phyloP scores from a whole-genome alignment of 352 stramenopile species.

The Poterioochromonas sp. region DNA sequence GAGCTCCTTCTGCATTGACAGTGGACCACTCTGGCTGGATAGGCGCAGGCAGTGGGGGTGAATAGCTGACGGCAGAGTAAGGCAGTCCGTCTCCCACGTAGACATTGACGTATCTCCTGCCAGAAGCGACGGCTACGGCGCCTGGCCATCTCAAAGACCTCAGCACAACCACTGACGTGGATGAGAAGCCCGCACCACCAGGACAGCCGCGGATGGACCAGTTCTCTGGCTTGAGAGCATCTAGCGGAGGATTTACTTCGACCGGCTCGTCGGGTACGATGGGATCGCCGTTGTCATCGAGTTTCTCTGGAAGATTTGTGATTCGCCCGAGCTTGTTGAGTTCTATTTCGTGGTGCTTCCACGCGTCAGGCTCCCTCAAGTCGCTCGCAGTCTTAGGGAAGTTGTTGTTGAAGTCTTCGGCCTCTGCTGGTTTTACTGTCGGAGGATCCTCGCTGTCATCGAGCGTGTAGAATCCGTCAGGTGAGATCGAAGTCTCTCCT shows the following conservation, averaged over 20 bases:
- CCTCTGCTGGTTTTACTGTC: slow-evolving; percentile 34
- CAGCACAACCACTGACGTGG: slow-evolving; percentile 49
- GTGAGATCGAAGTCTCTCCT: slow-evolving; percentile 62
- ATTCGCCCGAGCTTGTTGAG: slow-evolving; percentile 70
- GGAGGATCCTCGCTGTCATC: slow-evolving; percentile 61
- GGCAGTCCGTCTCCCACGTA: slow-evolving; percentile 74
- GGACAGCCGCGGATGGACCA: slow-evolving; percentile 67
- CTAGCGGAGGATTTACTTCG: slow-evolving; percentile 58
- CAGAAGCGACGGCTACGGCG: slow-evolving; percentile 65
- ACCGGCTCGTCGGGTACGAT: slow-evolving; percentile 60
- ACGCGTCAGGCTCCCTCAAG: slow-evolving; percentile 58
- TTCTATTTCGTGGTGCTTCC: slow-evolving; percentile 73
- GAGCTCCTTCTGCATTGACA: slow-evolving; percentile 43
- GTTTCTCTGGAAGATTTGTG: slow-evolving; percentile 45
- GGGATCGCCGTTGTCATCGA: slow-evolving; percentile 49
- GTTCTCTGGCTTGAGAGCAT: slow-evolving; percentile 38
- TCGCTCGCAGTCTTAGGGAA: slow-evolving; percentile 63
- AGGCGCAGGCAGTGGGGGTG: slow-evolving; percentile 55
- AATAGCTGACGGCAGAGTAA: slow-evolving; percentile 32
- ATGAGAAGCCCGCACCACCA: slow-evolving; percentile 53
- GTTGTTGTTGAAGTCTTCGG: slow-evolving; percentile 48
- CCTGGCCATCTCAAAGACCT: slow-evolving; percentile 69
- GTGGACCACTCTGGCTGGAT: slow-evolving; percentile 46
- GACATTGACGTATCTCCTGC: slow-evolving; percentile 73
- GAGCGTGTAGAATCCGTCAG: slow-evolving; percentile 66